These are phyloP conservation scores for Pseudocercospora macadamiae DNA, from an alignment of 2,329 filamentous ascomycete species.

Conservation along the genomic window DNA sequence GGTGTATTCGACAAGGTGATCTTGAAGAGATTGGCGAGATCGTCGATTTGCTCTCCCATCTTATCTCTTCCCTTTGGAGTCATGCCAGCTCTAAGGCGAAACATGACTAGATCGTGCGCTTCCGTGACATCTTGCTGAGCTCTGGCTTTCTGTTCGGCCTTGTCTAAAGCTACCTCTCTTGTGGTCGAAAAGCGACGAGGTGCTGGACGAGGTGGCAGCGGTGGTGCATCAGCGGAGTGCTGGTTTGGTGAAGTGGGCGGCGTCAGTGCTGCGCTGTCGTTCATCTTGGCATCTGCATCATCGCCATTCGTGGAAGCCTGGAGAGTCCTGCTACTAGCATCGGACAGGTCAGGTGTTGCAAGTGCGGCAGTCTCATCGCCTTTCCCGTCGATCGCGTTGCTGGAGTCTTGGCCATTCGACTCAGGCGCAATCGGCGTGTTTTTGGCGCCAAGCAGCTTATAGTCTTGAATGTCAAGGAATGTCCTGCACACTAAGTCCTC, in stretches of 20 bases:
- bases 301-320: constrained; percentile 27
- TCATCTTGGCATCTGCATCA: constrained; percentile 28
- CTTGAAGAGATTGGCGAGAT: constrained; percentile 36
- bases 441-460: constrained; percentile 26
- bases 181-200: constrained; percentile 33
- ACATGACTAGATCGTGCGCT: constrained; percentile 89
- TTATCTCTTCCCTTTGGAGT: constrained; percentile 66
- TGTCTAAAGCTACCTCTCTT: constrained; percentile 43
- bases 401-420: constrained; percentile 2
- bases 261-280: constrained; percentile 30
- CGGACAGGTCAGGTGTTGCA: constrained; percentile 16
- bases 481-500: constrained; percentile 41
- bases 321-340: constrained; percentile 34
- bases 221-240: constrained; percentile 47
- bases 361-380: neutral
- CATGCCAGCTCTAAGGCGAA: constrained; percentile 88
- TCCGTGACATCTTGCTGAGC: constrained; percentile 92
- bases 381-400: constrained; percentile 25
- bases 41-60: constrained; percentile 76
- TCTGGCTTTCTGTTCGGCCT: constrained; percentile 60
- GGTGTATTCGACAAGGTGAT: constrained; percentile 29
- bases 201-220: constrained; percentile 52
- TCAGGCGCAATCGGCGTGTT: constrained; percentile 16
- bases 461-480: constrained; percentile 36
- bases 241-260: constrained; percentile 35